A percentile compares a stretch with the other conserved stretches of the same genome.
Evolutionary conservation across 2,329 filamentous ascomycete genomes (phyloP).

Genomic region (Uncinocarpus reesii): DNA sequence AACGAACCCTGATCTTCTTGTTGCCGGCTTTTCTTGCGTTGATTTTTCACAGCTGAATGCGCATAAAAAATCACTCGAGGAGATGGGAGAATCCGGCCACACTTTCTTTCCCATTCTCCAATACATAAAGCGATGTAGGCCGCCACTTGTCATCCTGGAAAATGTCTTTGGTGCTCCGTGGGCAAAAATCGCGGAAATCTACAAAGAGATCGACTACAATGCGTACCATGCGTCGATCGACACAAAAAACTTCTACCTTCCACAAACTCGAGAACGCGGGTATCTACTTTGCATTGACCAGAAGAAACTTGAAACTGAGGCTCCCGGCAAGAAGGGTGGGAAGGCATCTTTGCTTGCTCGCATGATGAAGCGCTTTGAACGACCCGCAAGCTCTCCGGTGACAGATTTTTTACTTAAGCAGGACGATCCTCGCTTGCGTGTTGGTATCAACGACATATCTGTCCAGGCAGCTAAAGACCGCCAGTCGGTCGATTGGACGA

Average conservation of each 20-base stretch:
- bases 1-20: slow-evolving; percentile 50
- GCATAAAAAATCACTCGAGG: slow-evolving; percentile 41
- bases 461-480: slow-evolving; percentile 20
- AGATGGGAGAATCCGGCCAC: slow-evolving; percentile 53
- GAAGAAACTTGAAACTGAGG: slow-evolving; percentile 18
- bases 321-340: slow-evolving; percentile 23
- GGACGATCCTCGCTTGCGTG: slow-evolving; percentile 46
- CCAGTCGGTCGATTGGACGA: slow-evolving; percentile 25
- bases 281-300: slow-evolving; percentile 51
- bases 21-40: slow-evolving; percentile 66
- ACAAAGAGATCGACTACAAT: slow-evolving; percentile 46
- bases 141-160: slow-evolving; percentile 58
- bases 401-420: slow-evolving; percentile 51
- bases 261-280: slow-evolving; percentile 55
- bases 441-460: slow-evolving; percentile 42
- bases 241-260: slow-evolving; percentile 62
- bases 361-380: slow-evolving; percentile 40
- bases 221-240: slow-evolving; percentile 46
- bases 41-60: slow-evolving; percentile 62
- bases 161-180: slow-evolving; percentile 58
- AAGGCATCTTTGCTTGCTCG: slow-evolving; percentile 33
- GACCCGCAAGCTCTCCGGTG: slow-evolving; percentile 52
- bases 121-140: slow-evolving; percentile 48
- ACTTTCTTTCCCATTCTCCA: slow-evolving; percentile 54
- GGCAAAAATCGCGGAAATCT: slow-evolving; percentile 40